These are phyloP conservation scores for Dothideomycetes sp. DNA, from an alignment of 2,329 filamentous ascomycete genomes.

Conservation along the genomic window DNA sequence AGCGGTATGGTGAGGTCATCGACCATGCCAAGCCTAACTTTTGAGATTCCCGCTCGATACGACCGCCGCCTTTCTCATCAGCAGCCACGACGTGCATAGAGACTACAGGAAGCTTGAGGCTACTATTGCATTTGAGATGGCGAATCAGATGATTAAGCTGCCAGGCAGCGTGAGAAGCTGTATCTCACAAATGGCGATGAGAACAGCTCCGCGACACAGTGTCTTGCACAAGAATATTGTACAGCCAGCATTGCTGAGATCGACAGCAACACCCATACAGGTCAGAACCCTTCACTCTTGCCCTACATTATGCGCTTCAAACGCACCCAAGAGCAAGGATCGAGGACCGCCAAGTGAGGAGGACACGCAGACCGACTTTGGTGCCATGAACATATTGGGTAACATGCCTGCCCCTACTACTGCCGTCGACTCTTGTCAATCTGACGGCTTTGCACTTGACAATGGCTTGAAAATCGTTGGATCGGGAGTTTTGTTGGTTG, in stretches of 20 bases:
- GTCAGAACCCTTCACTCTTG: slow-evolving; percentile 1
- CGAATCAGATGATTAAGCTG: neutral
- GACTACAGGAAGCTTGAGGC: no score
- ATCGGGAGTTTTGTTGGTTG: slow-evolving; percentile 66
- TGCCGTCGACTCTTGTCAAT: slow-evolving; percentile 68
- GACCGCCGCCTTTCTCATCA: no score
- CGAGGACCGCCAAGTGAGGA: slow-evolving; percentile 51
- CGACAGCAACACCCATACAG: slow-evolving; percentile 3
- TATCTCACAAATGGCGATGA: neutral
- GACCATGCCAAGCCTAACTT: neutral
- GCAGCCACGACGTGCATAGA: no score
- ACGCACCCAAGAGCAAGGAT: slow-evolving; percentile 37
- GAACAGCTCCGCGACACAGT: neutral
- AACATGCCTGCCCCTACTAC: slow-evolving; percentile 68
- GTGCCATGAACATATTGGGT: slow-evolving; percentile 65
- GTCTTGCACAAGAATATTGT: neutral
- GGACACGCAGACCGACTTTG: slow-evolving; percentile 61
- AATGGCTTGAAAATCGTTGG: slow-evolving; percentile 62
- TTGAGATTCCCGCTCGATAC: no score
- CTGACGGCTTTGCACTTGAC: slow-evolving; percentile 77
- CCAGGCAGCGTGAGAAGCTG: slow-evolving; percentile 2
- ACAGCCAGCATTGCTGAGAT: neutral
- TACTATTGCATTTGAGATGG: no score
- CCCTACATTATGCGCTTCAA: slow-evolving; percentile 5
- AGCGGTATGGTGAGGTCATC: neutral